phyloP scores from a whole-genome alignment of 768 basidiomycete genomes.

The Lentinula boryana region DNA sequence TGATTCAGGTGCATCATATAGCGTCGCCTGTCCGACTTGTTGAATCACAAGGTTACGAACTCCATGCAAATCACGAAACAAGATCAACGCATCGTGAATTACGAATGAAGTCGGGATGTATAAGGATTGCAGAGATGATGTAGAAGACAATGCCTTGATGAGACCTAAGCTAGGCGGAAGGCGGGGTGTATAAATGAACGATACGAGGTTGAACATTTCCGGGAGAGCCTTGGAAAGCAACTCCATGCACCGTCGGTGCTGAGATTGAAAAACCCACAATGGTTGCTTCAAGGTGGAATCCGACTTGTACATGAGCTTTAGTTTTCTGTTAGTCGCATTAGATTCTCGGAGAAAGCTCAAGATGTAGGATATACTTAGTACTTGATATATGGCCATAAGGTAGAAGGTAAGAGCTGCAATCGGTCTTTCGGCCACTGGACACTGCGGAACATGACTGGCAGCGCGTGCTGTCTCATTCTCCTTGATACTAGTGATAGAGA shows the following conservation, averaged over 20 bases:
- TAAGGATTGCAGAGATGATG: neutral
- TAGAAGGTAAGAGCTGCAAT: neutral
- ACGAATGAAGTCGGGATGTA: constrained; percentile 2
- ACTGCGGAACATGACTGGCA: neutral
- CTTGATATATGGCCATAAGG: constrained; percentile 7
- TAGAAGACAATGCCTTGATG: neutral
- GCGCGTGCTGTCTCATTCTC: neutral
- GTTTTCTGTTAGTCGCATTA: neutral
- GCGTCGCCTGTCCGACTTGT: neutral
- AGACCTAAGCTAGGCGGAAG: neutral
- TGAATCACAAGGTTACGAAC: neutral
- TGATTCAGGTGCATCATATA: neutral
- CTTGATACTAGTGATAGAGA: neutral
- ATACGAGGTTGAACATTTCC: neutral
- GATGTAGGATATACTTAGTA: neutral
- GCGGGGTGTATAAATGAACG: neutral
- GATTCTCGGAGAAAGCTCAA: neutral
- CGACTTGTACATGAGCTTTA: neutral
- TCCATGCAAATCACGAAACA: neutral
- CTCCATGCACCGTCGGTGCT: neutral
- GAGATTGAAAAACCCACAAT: neutral
- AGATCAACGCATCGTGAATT: neutral
- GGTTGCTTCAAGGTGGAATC: neutral
- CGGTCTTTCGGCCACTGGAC: constrained; percentile 3
- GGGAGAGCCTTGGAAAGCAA: neutral